Percentiles rank a stretch among this genome's conserved stretches.
Evolutionary conservation across 768 basidiomycete genomes (phyloP).

Genomic region (Boletus coccyginus): DNA sequence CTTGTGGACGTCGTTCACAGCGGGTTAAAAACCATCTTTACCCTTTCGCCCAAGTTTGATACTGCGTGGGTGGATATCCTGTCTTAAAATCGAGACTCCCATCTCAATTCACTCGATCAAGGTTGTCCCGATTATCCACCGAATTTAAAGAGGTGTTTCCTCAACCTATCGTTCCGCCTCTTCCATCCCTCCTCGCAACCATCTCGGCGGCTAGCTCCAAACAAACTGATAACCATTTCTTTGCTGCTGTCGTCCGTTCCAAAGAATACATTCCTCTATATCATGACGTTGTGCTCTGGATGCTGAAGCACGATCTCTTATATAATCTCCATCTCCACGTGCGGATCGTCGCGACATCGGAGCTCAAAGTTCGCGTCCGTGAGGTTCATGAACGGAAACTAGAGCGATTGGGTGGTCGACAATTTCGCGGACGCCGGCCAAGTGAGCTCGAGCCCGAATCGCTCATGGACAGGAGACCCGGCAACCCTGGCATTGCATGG

Average conservation of each 20-base stretch:
- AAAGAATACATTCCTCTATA: slow-evolving; percentile 69
- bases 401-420: slow-evolving; percentile 26
- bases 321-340: slow-evolving; percentile 83
- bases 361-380: slow-evolving; percentile 72
- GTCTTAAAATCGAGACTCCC: not conserved
- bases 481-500: slow-evolving; percentile 38
- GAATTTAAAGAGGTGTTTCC: slow-evolving; percentile 66
- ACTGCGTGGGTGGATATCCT: slow-evolving; percentile 47
- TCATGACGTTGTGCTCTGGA: slow-evolving; percentile 85
- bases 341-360: slow-evolving; percentile 74
- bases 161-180: slow-evolving; percentile 57
- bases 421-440: slow-evolving; percentile 20
- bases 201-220: slow-evolving; percentile 70
- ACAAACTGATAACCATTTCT: slow-evolving; percentile 71
- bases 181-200: slow-evolving; percentile 69
- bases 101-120: not conserved
- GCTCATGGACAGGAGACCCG: slow-evolving; percentile 10
- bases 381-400: slow-evolving; percentile 37
- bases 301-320: slow-evolving; percentile 84
- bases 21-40: slow-evolving; percentile 79
- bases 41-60: slow-evolving; percentile 63
- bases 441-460: slow-evolving; percentile 22
- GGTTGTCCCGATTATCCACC: slow-evolving; percentile 42
- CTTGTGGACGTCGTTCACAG: slow-evolving; percentile 82
- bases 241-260: slow-evolving; percentile 69